Base-by-base conservation (phyloP, 202 grass and related monocot species). In the Setaria viridis region DNA sequence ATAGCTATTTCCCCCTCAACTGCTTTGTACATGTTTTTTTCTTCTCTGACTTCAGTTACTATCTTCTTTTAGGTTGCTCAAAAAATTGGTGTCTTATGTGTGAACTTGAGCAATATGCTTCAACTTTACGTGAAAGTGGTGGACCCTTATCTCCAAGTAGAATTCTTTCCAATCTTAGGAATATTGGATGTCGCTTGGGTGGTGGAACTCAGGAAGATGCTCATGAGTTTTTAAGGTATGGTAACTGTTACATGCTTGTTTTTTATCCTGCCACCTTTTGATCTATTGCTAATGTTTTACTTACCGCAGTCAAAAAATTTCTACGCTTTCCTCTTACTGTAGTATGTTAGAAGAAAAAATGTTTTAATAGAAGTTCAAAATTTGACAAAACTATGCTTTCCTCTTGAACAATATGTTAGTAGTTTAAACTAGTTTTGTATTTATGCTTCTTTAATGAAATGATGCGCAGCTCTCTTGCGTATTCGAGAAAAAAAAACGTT, bases 161-260 rank as follows among this genome's bases (percentile, higher is more conserved):
- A 91, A 97, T 99, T 70, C 92, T 99, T 85, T 96, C 92, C 76
- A 99, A 99, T 89, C 85, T 99, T 62, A 94, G 90, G 85, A 94
- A 91, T 83, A 97, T 94, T 69, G 97, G 94, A 42, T 99, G 92
- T 77, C 87, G 89, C 32, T 90, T 99, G 81, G 97, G 97, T 90
- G 90, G 92, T 73, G 97, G 97, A 78, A 99, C 92, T 83, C 97
- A 99, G 81, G 97, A 99, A 90, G 97, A 99, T 84, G 97, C 97
- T 74, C 97, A 99, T 90, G 97, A 99, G 82, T 99, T 99, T 80
- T 87, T 99, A 75, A 99, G 97, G 97, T 97, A 66, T 13, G 6
- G 39, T 34, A 76, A 76, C 65, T 84, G 62, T 55, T 62, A 68
- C 59, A 84, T 78, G 63, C 6, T 72, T 79, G 11, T 84, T 86